Percentiles rank a stretch among this genome's conserved stretches.
phyloP scores from a whole-genome alignment of 768 basidiomycete genomes.

The Suillus subluteus region DNA sequence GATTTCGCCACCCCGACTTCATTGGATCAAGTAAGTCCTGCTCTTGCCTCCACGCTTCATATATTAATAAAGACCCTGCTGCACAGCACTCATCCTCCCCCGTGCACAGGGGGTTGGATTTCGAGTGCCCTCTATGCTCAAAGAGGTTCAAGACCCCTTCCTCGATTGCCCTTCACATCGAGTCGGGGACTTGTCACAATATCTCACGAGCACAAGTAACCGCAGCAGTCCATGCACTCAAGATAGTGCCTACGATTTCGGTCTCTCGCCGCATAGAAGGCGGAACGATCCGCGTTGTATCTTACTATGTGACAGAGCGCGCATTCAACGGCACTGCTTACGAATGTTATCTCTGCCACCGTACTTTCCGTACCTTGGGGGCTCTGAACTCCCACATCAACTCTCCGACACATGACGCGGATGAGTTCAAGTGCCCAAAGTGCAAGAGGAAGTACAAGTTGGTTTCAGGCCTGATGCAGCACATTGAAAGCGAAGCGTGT shows the following conservation, averaged over 20 bases:
- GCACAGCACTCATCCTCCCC: conserved; percentile 3
- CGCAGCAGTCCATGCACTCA: conserved; percentile 33
- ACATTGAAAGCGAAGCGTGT: conserved; percentile 22
- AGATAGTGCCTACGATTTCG: conserved; percentile 40
- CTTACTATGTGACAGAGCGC: conserved; percentile 36
- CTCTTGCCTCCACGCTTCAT: not conserved
- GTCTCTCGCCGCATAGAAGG: conserved; percentile 34
- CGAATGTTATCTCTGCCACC: conserved; percentile 45
- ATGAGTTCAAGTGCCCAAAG: conserved; percentile 50
- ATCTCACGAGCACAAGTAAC: conserved; percentile 44
- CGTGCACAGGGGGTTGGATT: not conserved
- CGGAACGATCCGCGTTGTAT: conserved; percentile 17
- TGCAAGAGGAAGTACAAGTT: conserved; percentile 40
- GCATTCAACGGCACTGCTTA: conserved; percentile 46
- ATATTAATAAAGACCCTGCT: not conserved
- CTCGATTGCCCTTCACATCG: conserved; percentile 43
- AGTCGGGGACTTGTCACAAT: conserved; percentile 40
- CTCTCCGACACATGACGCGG: conserved; percentile 40
- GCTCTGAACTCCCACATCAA: conserved; percentile 31
- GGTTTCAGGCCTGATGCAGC: conserved; percentile 46
- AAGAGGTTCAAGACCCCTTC: conserved; percentile 27
- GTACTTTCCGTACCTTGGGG: conserved; percentile 32
- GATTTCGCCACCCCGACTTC: conserved; percentile 29
- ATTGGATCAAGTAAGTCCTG: conserved; percentile 37
- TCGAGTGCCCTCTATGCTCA: not conserved